Evolutionary conservation across 768 basidiomycete genomes (phyloP).

Genomic region (Artomyces pyxidatus): DNA sequence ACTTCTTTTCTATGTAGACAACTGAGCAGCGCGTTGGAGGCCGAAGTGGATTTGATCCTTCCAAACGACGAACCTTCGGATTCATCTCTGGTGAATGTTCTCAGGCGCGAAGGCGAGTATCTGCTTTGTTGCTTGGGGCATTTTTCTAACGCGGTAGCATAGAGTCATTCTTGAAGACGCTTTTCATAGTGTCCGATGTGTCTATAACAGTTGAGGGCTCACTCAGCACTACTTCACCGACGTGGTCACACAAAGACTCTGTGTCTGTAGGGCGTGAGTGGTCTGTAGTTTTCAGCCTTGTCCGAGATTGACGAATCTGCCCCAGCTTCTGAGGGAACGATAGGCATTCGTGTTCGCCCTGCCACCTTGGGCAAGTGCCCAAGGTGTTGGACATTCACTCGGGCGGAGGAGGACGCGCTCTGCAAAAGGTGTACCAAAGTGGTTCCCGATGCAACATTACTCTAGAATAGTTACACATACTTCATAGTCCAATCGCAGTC

Average conservation of each 20-base stretch:
- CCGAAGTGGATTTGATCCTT: constrained; percentile 57
- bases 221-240: constrained; percentile 29
- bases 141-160: constrained; percentile 1
- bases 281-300: not conserved
- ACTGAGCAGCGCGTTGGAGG: constrained; percentile 72
- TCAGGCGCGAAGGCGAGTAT: constrained; percentile 35
- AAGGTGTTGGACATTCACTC: constrained; percentile 81
- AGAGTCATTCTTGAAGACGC: constrained; percentile 59
- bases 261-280: constrained; percentile 39
- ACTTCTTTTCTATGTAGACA: constrained; percentile 32
- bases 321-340: constrained; percentile 16
- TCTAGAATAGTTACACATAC: constrained; percentile 6
- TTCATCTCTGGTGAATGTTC: constrained; percentile 26
- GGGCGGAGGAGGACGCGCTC: constrained; percentile 39
- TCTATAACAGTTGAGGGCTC: constrained; percentile 40
- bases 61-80: constrained; percentile 27
- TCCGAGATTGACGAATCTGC: not conserved
- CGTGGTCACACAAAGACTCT: constrained; percentile 43
- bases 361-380: constrained; percentile 69
- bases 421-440: constrained; percentile 55
- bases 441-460: constrained; percentile 7
- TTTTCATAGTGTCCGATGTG: constrained; percentile 79
- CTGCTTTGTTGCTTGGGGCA: not conserved
- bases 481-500: too few species aligned
- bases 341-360: constrained; percentile 53